A percentile compares a stretch with the other conserved stretches of the same genome.
phyloP scores from a whole-genome alignment of 2,329 filamentous ascomycete genomes.

The Cryphonectria naterciae region DNA sequence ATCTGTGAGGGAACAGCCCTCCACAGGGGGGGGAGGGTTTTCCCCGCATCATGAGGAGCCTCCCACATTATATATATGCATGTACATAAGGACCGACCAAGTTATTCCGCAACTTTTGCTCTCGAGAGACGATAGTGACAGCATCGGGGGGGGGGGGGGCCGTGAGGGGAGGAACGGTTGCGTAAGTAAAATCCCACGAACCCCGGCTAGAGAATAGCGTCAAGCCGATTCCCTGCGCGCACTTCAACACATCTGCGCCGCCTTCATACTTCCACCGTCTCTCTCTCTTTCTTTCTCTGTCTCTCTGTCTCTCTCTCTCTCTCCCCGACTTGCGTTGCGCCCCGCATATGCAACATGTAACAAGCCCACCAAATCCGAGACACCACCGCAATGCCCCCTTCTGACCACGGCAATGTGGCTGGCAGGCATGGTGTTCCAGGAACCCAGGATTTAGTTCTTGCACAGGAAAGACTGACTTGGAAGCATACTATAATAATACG shows the following conservation, averaged over 20 bases:
- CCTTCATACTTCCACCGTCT: neutral
- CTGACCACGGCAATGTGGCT: neutral
- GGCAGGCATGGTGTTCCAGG: neutral
- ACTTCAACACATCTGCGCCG: neutral
- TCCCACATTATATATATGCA: conserved; percentile 16
- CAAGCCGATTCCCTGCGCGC: conserved; percentile 12
- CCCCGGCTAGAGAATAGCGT: conserved; percentile 2
- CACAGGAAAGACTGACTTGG: neutral
- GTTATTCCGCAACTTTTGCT: conserved; percentile 20
- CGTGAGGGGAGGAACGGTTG: neutral
- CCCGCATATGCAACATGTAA: neutral
- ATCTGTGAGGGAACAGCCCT: conserved; percentile 20
- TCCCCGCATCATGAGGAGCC: conserved; percentile 6
- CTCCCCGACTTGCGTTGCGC: neutral
- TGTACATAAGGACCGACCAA: conserved; percentile 25
- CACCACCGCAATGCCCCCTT: neutral
- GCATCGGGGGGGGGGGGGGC: neutral
- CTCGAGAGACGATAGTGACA: conserved; percentile 1
- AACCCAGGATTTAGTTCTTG: neutral
- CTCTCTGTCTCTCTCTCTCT: neutral
- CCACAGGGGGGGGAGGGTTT: conserved; percentile 6
- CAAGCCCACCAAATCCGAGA: neutral
- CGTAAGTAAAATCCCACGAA: neutral
- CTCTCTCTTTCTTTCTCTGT: too few species aligned
- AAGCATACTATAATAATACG: too few species aligned